Evolutionary conservation across 352 stramenopile genomes (phyloP).

Genomic region (Saprolegnia diclina): DNA sequence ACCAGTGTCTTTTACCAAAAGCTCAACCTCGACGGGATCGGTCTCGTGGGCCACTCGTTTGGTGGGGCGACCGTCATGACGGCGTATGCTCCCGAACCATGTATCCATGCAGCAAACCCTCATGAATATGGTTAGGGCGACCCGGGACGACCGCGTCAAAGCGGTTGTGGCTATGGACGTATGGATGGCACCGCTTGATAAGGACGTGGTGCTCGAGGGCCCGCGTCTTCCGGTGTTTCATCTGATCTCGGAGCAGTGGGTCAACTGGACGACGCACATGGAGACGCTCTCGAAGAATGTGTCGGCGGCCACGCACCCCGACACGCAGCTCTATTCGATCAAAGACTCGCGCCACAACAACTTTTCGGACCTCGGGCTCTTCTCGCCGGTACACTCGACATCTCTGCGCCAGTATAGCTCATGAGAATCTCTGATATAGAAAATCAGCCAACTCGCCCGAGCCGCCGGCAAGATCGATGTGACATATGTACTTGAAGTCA

Average conservation of each 20-base stretch:
- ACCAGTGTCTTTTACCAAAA: constrained; percentile 31
- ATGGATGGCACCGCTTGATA: constrained; percentile 61
- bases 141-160: constrained; percentile 44
- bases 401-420: neutral
- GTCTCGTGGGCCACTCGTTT: constrained; percentile 54
- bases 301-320: constrained; percentile 34
- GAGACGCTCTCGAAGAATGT: constrained; percentile 39
- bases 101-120: neutral
- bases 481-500: constrained; percentile 37
- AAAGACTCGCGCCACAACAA: constrained; percentile 56
- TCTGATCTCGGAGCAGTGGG: constrained; percentile 59
- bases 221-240: constrained; percentile 43
- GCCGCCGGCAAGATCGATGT: constrained; percentile 44
- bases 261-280: constrained; percentile 47
- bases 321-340: constrained; percentile 40
- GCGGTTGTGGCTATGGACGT: constrained; percentile 49
- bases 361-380: constrained; percentile 61
- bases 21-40: constrained; percentile 38
- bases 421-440: neutral
- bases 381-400: constrained; percentile 35
- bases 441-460: constrained; percentile 48
- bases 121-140: constrained; percentile 29
- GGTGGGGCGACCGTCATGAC: constrained; percentile 52
- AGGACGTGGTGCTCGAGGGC: constrained; percentile 34
- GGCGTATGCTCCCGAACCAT: constrained; percentile 3